phyloP scores from a whole-genome alignment of 352 stramenopile species.

The Globisporangium barbulae region DNA sequence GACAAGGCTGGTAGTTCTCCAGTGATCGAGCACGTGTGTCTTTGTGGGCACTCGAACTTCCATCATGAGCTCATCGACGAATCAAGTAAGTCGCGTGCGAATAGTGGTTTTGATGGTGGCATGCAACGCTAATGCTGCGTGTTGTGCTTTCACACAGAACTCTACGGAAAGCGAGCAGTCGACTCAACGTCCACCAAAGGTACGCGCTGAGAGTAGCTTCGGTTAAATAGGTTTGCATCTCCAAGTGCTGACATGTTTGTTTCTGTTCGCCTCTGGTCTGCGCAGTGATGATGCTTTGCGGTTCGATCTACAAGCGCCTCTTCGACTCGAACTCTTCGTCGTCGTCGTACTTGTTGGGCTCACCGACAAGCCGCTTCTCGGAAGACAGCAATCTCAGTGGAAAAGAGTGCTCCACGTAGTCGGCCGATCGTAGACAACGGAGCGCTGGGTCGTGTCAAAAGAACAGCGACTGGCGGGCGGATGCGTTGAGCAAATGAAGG shows the following conservation, averaged over 20 bases:
- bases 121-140: slow-evolving; percentile 14
- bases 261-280: slow-evolving; percentile 10
- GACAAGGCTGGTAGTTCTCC: slow-evolving; percentile 27
- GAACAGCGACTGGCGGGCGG: not conserved
- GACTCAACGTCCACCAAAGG: slow-evolving; percentile 66
- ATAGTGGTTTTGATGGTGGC: not conserved
- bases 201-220: slow-evolving; percentile 5
- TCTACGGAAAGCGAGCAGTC: slow-evolving; percentile 60
- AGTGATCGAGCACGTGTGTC: slow-evolving; percentile 38
- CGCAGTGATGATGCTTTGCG: slow-evolving; percentile 66
- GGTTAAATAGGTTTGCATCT: not conserved
- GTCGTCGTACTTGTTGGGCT: slow-evolving; percentile 43
- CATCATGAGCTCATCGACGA: slow-evolving; percentile 77
- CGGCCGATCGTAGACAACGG: slow-evolving; percentile 3
- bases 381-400: slow-evolving; percentile 41
- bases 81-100: slow-evolving; percentile 41
- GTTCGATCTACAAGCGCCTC: slow-evolving; percentile 68
- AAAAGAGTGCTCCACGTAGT: slow-evolving; percentile 47
- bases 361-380: slow-evolving; percentile 45
- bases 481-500: slow-evolving; percentile 4
- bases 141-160: slow-evolving; percentile 26
- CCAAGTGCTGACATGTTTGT: not conserved
- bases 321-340: slow-evolving; percentile 55
- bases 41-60: slow-evolving; percentile 72
- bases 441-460: slow-evolving; percentile 1